Evolutionary conservation across 371 early-diverging fungal species (phyloP).

Genomic region (Smittium mucronatum): DNA sequence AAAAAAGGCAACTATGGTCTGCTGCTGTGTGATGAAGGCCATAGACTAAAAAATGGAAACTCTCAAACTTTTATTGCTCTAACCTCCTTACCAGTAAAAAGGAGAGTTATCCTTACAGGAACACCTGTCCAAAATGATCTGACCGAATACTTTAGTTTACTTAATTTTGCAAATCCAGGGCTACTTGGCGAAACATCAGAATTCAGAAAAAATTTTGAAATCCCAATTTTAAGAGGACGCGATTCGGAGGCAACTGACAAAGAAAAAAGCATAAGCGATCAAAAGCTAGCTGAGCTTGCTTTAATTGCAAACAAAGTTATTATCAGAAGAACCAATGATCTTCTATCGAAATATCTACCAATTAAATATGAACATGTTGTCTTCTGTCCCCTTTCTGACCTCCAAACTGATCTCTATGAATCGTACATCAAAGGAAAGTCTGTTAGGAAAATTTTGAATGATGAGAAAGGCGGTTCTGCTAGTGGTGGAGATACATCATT

Average conservation of each 20-base stretch:
- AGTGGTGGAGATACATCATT: conserved; percentile 31
- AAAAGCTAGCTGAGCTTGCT: conserved; percentile 70
- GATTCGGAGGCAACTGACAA: conserved; percentile 78
- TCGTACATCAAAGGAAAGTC: conserved; percentile 63
- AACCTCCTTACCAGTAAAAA: conserved; percentile 65
- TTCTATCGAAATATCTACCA: conserved; percentile 89
- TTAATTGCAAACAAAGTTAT: conserved; percentile 81
- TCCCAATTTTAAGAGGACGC: conserved; percentile 84
- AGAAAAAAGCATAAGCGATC: conserved; percentile 69
- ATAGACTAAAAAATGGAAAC: conserved; percentile 84
- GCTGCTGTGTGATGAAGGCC: conserved; percentile 95
- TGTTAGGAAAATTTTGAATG: conserved; percentile 51
- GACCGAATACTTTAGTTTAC: conserved; percentile 84
- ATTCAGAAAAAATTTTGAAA: conserved; percentile 84
- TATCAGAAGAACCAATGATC: conserved; percentile 88
- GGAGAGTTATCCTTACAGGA: conserved; percentile 88
- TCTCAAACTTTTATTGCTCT: conserved; percentile 78
- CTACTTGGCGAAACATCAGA: conserved; percentile 83
- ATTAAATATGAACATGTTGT: conserved; percentile 93
- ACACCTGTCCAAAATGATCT: conserved; percentile 98
- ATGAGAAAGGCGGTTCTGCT: conserved; percentile 27
- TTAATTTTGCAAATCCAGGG: conserved; percentile 90
- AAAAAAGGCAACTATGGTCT: conserved; percentile 73
- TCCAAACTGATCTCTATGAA: conserved; percentile 72
- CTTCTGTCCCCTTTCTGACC: conserved; percentile 67